Evolutionary conservation across 257 asterid species (phyloP), one percentile per base, ranked within the genome.

Genomic region (Solanum stenotomum): DNA sequence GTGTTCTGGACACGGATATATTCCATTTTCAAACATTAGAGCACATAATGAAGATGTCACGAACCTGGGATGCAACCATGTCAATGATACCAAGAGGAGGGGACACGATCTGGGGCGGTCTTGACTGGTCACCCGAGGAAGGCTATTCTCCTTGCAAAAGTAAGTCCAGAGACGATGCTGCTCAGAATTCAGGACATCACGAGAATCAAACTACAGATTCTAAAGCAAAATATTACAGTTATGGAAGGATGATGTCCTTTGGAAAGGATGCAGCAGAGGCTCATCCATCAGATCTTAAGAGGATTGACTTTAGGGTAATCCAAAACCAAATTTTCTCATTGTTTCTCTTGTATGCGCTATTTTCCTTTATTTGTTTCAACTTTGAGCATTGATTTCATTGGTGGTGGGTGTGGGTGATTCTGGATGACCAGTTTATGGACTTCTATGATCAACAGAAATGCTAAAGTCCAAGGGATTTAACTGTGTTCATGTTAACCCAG

Each of bases 41-140:
- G 91, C 95, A 95, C 90, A 81, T 96, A 81, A 96, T 96, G 99
- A 95, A 85, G 95, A 96, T 96, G 99, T 94, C 98, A 6, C 92
- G 99, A 87, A 95, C 99, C 88, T 96, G 99, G 99, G 99, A 96
- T 90, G 93, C 99, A 40, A 96, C 99, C 67, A 94, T 96, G 97
- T 96, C 99, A 3, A 94, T 96, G 99, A 91, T 96, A 85, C 99
- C 99, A 37, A 96, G 90, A 92, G 99, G 99, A 88, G 99, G 99
- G 85, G 96, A 95, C 65, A 94, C 95, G 33, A 96, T 96, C 86
- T 96, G 99, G 99, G 99, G 99, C 82, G 95, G 91, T 90, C 95
- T 96, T 89, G 98, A 96, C 86, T 95, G 99, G 98, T 91, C 99
- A 56, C 99, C 97, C 5, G 99, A 96, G 89, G 94, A 95, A 90